Evolutionary conservation across 2,329 filamentous ascomycete genomes (phyloP).

Genomic region (Phaeosphaeriaceae sp.): DNA sequence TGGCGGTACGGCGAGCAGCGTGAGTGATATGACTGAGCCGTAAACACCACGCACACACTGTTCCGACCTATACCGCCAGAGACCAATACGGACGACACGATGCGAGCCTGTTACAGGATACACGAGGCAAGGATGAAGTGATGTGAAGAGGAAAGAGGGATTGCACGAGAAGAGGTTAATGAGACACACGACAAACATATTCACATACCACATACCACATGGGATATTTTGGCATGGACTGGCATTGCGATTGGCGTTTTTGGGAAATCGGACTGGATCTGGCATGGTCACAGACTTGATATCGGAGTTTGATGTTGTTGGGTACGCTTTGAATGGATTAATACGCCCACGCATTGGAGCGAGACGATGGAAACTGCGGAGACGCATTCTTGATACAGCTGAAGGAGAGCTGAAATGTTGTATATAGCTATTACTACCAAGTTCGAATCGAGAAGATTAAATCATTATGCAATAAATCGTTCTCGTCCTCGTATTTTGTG

Average conservation of each 20-base stretch:
- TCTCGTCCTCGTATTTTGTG: not conserved
- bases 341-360: not conserved
- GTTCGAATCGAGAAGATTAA: not conserved
- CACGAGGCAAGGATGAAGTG: not conserved
- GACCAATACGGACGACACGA: not conserved
- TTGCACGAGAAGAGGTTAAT: not conserved
- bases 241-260: constrained; percentile 1
- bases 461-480: not conserved
- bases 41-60: not conserved
- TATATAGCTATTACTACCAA: not conserved
- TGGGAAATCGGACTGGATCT: not conserved
- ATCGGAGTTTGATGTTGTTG: not conserved
- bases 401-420: not conserved
- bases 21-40: constrained; percentile 40
- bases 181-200: not conserved
- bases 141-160: not conserved
- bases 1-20: constrained; percentile 38
- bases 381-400: not conserved
- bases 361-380: not conserved
- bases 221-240: not conserved
- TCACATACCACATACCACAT: not conserved
- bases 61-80: too few species aligned
- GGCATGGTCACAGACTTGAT: not conserved
- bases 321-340: not conserved
- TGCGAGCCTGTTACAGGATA: not conserved